Base-by-base conservation (phyloP, 139 green algal species). In the Chloropicon primus region DNA sequence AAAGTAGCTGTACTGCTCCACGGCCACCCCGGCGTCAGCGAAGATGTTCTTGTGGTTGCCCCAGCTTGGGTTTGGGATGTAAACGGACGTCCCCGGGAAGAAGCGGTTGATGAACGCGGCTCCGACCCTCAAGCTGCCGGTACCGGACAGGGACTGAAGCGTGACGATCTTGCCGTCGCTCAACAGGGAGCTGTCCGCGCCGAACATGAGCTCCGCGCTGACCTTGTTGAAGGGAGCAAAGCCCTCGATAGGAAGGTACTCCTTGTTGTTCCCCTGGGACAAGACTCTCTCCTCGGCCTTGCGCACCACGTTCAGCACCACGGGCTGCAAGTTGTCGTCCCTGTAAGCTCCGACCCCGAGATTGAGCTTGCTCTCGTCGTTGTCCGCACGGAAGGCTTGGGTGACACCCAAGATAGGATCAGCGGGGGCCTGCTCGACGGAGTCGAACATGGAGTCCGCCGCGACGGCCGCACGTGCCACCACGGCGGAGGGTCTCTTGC, bases 181-280 rank as follows among this genome's bases (percentile, higher is more conserved):
- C 26, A 80, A 22, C 72, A 27, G n/a, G 81, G 81, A 5, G 24
- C 27, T 79, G 73, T 83, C 84, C 0, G 76, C 81, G 0, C 94
- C 95, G 72, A 97, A 86, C 77, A 97, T 86, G 72, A 99, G 88
- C 74, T 96, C 81, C 1, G 91, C 82, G 22, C 91, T 97, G 28
- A 90, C 89, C 73, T 90, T 86, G 62, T 89, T 88, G 86, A 98
- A 99, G 21, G 80, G 62, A 2, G 89, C 84, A 71, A 98, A 85
- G 17, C 95, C 94, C 77, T 96, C 81, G 78, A 97, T 97, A n/a
- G 93, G 87, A 71, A 98, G 82, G 82, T 98, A 98, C 85, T 98
- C 94, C 85, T 97, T 96, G 89, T 98, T 96, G 78, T 93, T 82
- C 54, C 83, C 83, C 1, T 83, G 82, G 1, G 83, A 86, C 28